Base-by-base conservation (phyloP, 495 filamentous ascomycete genomes). In the Daldinia grandis region DNA sequence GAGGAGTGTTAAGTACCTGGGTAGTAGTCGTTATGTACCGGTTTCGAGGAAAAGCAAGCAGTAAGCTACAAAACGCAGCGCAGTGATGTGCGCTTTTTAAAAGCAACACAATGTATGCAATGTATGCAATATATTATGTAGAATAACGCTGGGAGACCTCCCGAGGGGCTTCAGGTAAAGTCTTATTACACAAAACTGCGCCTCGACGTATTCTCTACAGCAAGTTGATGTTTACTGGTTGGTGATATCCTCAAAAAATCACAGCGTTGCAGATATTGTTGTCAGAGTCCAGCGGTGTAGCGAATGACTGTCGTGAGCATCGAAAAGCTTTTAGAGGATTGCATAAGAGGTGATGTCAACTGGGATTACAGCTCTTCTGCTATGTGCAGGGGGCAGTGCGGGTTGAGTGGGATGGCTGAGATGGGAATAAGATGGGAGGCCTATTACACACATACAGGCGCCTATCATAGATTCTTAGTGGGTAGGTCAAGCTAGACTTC, bases 181-280 rank as follows among this genome's bases (percentile, higher is more conserved):
- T 31, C 68, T 31, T 63, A 71, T 63, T 57, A 66, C 55, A 53
- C 54, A 63, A 37, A 67, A 37, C 75, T 77, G 70, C 73, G 71
- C 73, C 62, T 67, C 73, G 64, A 75, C 73, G 73, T 75, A 75
- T 71, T 59, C 42, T 42, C 56, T 73, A 66, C 74, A 70, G 66
- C 38, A 50, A 55, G 15, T 40, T 17, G 24, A 50, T 19, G 42
- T 53, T 30, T 57, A 19, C 28, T 56, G 62, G 49, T 58, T 49
- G 58, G 64, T 38, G 17, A 25, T 44, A 33, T 33, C 40, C 31
- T 49, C 21, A 66, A 62, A 72, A 28, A 58, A 61, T 69, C 71
- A 35, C 58, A 72, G 49, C 27, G 44, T 47, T 56, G 49, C 4
- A 2, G 37, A 33, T 55, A 2, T 31, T 24, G 59, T 6, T 49